Evolutionary conservation across 345 rosid genomes (phyloP).

Genomic region (Hibiscus tridactylites): DNA sequence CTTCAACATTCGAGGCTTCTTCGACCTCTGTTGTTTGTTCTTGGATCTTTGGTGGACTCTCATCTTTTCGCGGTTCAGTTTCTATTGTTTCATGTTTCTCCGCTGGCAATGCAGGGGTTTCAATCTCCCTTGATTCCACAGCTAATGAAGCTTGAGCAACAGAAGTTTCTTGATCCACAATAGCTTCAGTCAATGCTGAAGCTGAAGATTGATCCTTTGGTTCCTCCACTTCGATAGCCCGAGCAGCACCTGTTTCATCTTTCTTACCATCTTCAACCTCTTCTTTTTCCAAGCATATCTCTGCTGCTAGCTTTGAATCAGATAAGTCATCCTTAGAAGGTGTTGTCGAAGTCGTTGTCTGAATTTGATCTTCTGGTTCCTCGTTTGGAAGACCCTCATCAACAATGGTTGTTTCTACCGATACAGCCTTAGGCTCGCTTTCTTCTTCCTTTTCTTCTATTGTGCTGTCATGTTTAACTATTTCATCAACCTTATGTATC

Average conservation of each 20-base stretch:
- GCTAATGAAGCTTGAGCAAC: slow-evolving; percentile 4
- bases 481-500: not conserved
- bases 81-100: slow-evolving; percentile 11
- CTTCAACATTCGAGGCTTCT: not conserved
- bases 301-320: not conserved
- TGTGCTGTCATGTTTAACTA: not conserved
- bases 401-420: slow-evolving; percentile 13
- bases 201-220: not conserved
- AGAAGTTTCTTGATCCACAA: not conserved
- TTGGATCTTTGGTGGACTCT: not conserved
- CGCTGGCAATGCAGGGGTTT: slow-evolving; percentile 13
- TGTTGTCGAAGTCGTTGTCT: not conserved
- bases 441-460: slow-evolving; percentile 13
- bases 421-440: slow-evolving; percentile 13
- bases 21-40: slow-evolving; percentile 6
- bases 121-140: slow-evolving; percentile 10
- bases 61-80: not conserved
- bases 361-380: slow-evolving; percentile 15
- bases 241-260: slow-evolving; percentile 1
- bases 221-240: not conserved
- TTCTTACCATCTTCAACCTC: not conserved
- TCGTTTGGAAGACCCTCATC: slow-evolving; percentile 16
- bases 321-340: not conserved
- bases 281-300: not conserved
- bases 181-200: not conserved